Base-by-base conservation (phyloP, 169 alveolate species). In the Pseudocohnilembus persalinus region DNA sequence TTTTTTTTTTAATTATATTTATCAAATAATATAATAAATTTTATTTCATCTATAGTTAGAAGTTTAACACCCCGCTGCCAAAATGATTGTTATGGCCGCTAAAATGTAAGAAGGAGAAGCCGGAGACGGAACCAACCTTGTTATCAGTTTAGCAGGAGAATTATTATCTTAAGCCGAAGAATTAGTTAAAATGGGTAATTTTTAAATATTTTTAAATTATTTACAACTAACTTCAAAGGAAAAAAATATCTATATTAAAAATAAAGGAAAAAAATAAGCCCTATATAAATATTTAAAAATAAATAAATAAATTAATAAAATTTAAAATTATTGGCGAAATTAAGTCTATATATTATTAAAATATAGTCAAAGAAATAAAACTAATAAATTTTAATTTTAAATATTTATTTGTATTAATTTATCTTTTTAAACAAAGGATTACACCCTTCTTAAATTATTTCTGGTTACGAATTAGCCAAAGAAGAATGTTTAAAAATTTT, bases 61-160 rank as follows among this genome's bases (percentile, higher is more conserved):
- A 83, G 99, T 99, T 65, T 97, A 98, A 92, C 99, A 99, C 92
- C 99, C 99, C 34, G 99, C 99, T 34, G 99, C 99, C 28, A 98
- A 98, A 92, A 96, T 99, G 93, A 90, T 99, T 68, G 98, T 97
- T 65, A 95, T 96, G 96, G 99, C 99, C n/a, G 98, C 99, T 30
- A 97, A 98, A 89, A 96, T 98, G 88, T 97, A 98, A 97, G 98
- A 98, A 82, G 94, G 90, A 76, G 99, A 99, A 94, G 97, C 96
- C 82, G 99, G 99, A 4, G 99, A 99, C 88, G 99, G 98, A 81
- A 98, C 99, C 72, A 99, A 98, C 97, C 95, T 99, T 25, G 99
- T 98, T 73, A 97, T 99, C 86, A 95, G 99, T 31, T 88, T 99
- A 31, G 98, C 99, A 31, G 99, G 99, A 29, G 99, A 98, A 88